Evolutionary conservation across 805 yeast genomes (phyloP).

Genomic region (Candida germanica): DNA sequence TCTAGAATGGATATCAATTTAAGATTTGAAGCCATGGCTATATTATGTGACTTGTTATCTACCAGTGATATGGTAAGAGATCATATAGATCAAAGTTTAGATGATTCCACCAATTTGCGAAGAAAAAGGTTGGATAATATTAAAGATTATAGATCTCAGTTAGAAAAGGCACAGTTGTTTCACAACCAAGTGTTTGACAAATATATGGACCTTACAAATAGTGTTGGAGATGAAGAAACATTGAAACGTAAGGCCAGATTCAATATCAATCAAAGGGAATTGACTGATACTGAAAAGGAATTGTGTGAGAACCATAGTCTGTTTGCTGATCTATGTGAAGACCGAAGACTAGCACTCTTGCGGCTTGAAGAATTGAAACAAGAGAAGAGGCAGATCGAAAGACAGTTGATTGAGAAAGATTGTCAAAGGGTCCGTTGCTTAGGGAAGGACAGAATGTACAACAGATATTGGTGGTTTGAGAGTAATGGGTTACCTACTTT

Average conservation of each 20-base stretch:
- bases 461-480: conserved; percentile 96
- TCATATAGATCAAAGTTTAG: conserved; percentile 67
- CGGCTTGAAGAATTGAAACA: conserved; percentile 46
- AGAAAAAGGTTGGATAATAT: conserved; percentile 64
- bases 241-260: conserved; percentile 22
- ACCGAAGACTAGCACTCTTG: conserved; percentile 39
- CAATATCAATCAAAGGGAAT: conserved; percentile 33
- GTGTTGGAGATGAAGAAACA: conserved; percentile 8
- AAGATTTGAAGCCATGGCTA: conserved; percentile 55
- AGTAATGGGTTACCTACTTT: conserved; percentile 70
- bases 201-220: conserved; percentile 5
- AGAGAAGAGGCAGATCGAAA: conserved; percentile 55
- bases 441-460: conserved; percentile 81
- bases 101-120: conserved; percentile 57
- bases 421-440: conserved; percentile 71
- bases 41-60: conserved; percentile 61
- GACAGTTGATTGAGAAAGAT: conserved; percentile 63
- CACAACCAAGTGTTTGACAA: conserved; percentile 22
- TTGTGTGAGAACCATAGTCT: conserved; percentile 40
- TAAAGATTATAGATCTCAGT: conserved; percentile 52
- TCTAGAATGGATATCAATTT: conserved; percentile 47
- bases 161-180: conserved; percentile 48
- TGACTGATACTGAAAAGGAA: conserved; percentile 37
- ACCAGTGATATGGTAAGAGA: conserved; percentile 57
- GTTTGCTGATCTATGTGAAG: conserved; percentile 42